These are phyloP conservation scores for Chalciporus piperatus DNA, from an alignment of 768 basidiomycete genomes.

Conservation along the genomic window DNA sequence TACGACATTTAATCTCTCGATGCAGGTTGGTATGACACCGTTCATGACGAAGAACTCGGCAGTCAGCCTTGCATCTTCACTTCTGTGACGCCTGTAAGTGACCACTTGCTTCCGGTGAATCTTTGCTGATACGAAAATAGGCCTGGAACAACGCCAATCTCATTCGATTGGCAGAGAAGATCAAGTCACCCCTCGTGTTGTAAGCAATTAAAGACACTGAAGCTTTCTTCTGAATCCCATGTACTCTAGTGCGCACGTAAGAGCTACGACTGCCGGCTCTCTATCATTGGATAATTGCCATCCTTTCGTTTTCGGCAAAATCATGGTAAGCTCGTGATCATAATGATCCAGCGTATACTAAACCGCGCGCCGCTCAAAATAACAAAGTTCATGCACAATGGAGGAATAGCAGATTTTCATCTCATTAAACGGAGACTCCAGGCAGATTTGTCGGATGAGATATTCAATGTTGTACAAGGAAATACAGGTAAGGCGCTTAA, in stretches of 20 bases:
- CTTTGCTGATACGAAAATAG: constrained; percentile 38
- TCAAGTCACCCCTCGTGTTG: constrained; percentile 95
- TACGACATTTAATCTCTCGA: background rate
- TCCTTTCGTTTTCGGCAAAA: constrained; percentile 86
- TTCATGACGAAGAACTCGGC: constrained; percentile 79
- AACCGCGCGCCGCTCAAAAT: background rate
- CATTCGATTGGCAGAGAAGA: constrained; percentile 92
- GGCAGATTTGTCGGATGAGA: constrained; percentile 69
- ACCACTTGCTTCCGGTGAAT: background rate
- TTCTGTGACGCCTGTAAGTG: constrained; percentile 81
- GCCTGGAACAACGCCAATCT: constrained; percentile 98
- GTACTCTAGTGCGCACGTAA: constrained; percentile 72
- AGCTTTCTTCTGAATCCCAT: constrained; percentile 1
- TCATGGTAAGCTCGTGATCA: constrained; percentile 69
- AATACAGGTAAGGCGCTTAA: constrained; percentile 67
- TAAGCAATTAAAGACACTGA: constrained; percentile 35
- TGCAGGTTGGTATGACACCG: constrained; percentile 91
- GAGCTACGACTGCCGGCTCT: constrained; percentile 90
- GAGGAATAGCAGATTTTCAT: constrained; percentile 83
- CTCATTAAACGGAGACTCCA: constrained; percentile 82
- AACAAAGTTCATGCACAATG: constrained; percentile 93
- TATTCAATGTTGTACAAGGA: constrained; percentile 85
- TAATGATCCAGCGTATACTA: background rate
- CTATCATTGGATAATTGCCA: constrained; percentile 94
- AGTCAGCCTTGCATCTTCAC: constrained; percentile 94